Percentiles rank a stretch among this genome's conserved stretches.
These are phyloP conservation scores for Colletotrichum australisinense DNA, from an alignment of 2,329 filamentous ascomycete species.

Conservation along the genomic window DNA sequence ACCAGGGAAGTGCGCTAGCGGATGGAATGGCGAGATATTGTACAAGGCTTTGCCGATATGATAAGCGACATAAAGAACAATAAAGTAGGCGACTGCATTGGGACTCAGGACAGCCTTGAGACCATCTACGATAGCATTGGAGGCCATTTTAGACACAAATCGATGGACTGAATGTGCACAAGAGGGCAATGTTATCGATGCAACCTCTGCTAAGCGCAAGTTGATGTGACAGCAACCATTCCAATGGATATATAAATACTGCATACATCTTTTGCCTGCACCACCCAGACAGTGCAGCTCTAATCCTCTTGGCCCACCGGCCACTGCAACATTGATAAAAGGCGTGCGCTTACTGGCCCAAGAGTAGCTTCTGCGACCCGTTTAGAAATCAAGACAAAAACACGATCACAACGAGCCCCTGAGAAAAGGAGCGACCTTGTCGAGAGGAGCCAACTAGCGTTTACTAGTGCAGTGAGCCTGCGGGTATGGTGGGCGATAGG, in stretches of 20 bases:
- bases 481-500: too few relatives aligned
- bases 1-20: conserved; percentile 27
- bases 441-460: neutral
- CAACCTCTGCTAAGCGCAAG: neutral
- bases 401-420: conserved; percentile 2
- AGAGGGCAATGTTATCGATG: neutral
- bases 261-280: neutral
- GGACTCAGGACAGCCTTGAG: conserved; percentile 19
- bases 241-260: conserved; percentile 1
- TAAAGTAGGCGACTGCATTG: conserved; percentile 14
- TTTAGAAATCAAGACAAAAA: neutral
- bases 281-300: neutral
- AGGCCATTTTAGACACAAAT: conserved; percentile 15
- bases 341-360: conserved; percentile 5
- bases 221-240: conserved; percentile 9
- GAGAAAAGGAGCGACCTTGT: conserved; percentile 7
- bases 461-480: neutral
- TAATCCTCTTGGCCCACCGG: conserved; percentile 3
- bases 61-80: conserved; percentile 17
- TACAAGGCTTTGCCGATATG: conserved; percentile 22
- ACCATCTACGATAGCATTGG: conserved; percentile 4
- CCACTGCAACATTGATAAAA: conserved; percentile 19
- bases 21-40: conserved; percentile 29
- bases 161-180: neutral
- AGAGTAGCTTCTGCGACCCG: neutral